phyloP scores from a whole-genome alignment of 2,329 filamentous ascomycete species.

The Fusarium avenaceum region DNA sequence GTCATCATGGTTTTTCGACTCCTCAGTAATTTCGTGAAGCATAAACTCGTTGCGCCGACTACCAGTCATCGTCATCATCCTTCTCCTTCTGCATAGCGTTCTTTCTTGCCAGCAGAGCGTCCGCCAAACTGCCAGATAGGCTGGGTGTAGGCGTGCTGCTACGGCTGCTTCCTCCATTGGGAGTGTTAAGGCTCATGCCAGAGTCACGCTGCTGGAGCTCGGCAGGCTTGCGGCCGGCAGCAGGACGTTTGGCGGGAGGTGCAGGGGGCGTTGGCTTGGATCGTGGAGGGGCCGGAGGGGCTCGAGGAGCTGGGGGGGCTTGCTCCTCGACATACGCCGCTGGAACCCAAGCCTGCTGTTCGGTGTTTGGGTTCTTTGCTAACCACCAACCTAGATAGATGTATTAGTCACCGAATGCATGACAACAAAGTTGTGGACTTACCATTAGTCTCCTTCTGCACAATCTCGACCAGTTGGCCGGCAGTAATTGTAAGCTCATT shows the following conservation, averaged over 20 bases:
- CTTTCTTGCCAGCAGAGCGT: constrained; percentile 82
- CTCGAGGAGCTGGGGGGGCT: constrained; percentile 71
- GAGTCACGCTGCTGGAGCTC: constrained; percentile 79
- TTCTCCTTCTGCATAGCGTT: constrained; percentile 79
- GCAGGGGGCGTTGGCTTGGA: constrained; percentile 80
- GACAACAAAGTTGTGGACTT: constrained; percentile 54
- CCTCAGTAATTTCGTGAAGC: constrained; percentile 42
- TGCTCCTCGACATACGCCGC: constrained; percentile 94
- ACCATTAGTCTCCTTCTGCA: constrained; percentile 98
- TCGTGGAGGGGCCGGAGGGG: constrained; percentile 75
- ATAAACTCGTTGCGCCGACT: constrained; percentile 47
- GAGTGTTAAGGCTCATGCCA: constrained; percentile 71
- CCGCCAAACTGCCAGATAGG: constrained; percentile 79
- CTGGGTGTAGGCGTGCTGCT: constrained; percentile 80
- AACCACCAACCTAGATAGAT: constrained; percentile 87
- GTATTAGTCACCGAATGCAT: constrained; percentile 51
- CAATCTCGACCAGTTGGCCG: constrained; percentile 86
- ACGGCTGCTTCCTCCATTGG: constrained; percentile 71
- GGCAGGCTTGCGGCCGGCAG: constrained; percentile 77
- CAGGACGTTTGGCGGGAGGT: constrained; percentile 85
- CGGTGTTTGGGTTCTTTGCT: constrained; percentile 72
- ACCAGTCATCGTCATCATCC: constrained; percentile 80
- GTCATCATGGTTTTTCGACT: constrained; percentile 35
- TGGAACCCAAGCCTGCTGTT: constrained; percentile 90
- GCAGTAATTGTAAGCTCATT: constrained; percentile 87